These are phyloP conservation scores for Kwoniella sp. DNA, from an alignment of 768 basidiomycete species.

Conservation along the genomic window DNA sequence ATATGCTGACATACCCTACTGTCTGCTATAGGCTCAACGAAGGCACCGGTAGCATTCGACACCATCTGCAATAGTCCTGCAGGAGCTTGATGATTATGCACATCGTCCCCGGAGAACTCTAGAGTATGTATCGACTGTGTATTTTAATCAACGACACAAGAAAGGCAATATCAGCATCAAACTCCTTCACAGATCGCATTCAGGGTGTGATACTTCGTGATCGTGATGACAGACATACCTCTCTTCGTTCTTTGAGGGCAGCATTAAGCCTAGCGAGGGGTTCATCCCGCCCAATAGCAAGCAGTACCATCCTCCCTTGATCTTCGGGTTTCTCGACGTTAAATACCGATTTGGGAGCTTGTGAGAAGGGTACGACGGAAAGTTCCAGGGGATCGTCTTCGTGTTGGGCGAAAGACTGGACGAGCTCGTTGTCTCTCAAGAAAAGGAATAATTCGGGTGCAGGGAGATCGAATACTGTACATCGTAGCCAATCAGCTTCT, in stretches of 20 bases:
- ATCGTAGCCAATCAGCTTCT: neutral
- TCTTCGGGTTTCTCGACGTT: neutral
- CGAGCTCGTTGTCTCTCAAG: conserved; percentile 17
- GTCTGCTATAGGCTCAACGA: conserved; percentile 12
- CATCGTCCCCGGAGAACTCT: conserved; percentile 6
- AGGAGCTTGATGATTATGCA: conserved; percentile 1
- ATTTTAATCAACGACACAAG: neutral
- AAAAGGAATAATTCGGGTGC: conserved; percentile 24
- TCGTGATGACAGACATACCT: neutral
- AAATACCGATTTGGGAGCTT: conserved; percentile 5
- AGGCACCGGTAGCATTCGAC: conserved; percentile 22
- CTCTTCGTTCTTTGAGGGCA: conserved; percentile 3
- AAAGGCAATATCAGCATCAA: neutral
- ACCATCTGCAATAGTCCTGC: conserved; percentile 11
- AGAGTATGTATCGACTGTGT: conserved; percentile 11
- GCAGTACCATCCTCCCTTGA: conserved; percentile 13
- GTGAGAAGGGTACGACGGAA: conserved; percentile 9
- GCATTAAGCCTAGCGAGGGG: neutral
- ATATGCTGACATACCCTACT: conserved; percentile 1
- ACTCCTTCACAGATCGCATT: neutral
- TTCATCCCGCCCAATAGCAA: conserved; percentile 8
- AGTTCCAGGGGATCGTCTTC: conserved; percentile 1
- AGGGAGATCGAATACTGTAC: conserved; percentile 20
- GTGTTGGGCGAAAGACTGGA: conserved; percentile 4
- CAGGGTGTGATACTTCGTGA: no score